Conservation (phyloP, 1,284 basidiomycete genomes). For the Rhodofomes roseus region DNA sequence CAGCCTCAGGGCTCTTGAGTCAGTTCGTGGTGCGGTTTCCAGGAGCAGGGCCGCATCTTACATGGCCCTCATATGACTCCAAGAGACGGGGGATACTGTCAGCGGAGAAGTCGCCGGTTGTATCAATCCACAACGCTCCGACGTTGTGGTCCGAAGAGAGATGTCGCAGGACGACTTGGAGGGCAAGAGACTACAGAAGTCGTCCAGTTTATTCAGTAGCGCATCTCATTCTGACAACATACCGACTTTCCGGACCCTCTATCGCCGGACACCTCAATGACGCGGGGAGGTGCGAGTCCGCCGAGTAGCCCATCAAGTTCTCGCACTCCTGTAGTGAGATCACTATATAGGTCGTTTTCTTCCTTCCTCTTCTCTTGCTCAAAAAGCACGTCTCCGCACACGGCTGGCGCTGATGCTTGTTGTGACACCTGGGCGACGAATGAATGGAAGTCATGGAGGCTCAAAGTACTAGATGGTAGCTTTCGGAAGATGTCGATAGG, state of each 20-base stretch:
- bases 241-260: constrained; percentile 65
- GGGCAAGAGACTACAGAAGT: constrained; percentile 44
- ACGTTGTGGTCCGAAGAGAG: constrained; percentile 36
- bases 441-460: constrained; percentile 44
- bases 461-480: constrained; percentile 44
- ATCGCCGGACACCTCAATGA: constrained; percentile 66
- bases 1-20: constrained; percentile 23
- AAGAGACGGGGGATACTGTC: constrained; percentile 43
- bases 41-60: constrained; percentile 14
- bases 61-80: constrained; percentile 31
- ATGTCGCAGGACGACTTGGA: constrained; percentile 53
- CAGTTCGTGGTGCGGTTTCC: neutral
- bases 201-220: too few relatives aligned
- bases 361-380: constrained; percentile 15
- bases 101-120: constrained; percentile 59
- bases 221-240: constrained; percentile 16
- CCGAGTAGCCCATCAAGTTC: constrained; percentile 48
- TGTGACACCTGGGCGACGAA: constrained; percentile 37
- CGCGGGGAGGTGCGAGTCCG: constrained; percentile 41
- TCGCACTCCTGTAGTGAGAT: constrained; percentile 37
- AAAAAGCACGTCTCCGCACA: constrained; percentile 39
- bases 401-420: constrained; percentile 38
- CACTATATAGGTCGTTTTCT: constrained; percentile 22
- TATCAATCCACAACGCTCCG: constrained; percentile 66
- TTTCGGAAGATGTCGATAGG: constrained; percentile 43